Base-by-base conservation (phyloP, 78 protist genomes). In the Isochrysis galbana region DNA sequence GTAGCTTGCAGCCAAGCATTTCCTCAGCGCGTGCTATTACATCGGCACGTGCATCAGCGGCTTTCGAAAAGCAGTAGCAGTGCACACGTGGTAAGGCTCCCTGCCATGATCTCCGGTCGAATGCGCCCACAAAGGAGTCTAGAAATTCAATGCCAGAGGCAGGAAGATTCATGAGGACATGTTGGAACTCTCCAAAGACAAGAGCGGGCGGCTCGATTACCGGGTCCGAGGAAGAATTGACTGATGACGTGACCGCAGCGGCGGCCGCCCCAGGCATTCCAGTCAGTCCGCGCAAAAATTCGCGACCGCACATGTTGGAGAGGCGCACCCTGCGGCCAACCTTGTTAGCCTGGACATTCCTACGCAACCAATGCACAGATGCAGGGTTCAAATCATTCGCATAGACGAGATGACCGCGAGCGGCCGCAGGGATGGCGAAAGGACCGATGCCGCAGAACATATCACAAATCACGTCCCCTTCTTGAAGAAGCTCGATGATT, bases 381-480 rank as follows among this genome's bases (percentile, higher is more conserved):
- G 0, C 29, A 25, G 99, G 99, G 92, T 98, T 98, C 55, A 98
- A 95, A 87, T 98, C 99, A 94, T 98, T 98, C 5, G 99, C 99
- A 90, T 95, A 93, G 55, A 97, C 97, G 22, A 26, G 19, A 29
- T 90, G 3, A 39, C 96, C 97, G 10, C 38, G 32, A 39, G 94
- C 94, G 10, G 98, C 98, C 17, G 97, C 96, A 7, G 99, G 99
- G 7, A 98, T 47, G 25, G 98, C 99, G 72, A 98, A 98, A 17
- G 99, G 99, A 38, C 99, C 99, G 44, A 98, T 96, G 47, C 99
- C 99, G 0, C 98, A 97, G 41, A 98, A 89, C 95, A 97, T 87
- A 86, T 98, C 99, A 39, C n/a, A 1, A 0, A 44, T 42, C 23
- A 55, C 36, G 39, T 41, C 88, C 14, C 23, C 17, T 19, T 32